Conservation (phyloP, 106 monocot genomes). For the Triglochin maritima region DNA sequence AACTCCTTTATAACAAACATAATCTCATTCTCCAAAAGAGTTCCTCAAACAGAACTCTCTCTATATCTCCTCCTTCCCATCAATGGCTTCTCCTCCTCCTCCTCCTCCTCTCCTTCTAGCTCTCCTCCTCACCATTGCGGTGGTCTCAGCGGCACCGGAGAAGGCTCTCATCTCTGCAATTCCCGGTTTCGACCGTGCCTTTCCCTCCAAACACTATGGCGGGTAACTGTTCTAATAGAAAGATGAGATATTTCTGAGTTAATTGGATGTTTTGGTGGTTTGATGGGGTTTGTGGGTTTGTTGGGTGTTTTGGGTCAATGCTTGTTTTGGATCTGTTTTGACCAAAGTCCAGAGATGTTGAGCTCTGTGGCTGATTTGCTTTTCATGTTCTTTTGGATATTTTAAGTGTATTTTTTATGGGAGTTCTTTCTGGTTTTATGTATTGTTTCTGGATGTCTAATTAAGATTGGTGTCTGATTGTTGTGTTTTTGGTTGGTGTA, state of each 20-base stretch:
- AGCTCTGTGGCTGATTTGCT: too few relatives aligned
- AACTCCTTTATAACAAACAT: too few relatives aligned
- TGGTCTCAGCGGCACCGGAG: conserved; percentile 33
- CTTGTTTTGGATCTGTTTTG: too few relatives aligned
- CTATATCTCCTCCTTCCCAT: conserved; percentile 1
- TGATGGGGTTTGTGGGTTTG: neutral
- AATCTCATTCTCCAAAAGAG: too few relatives aligned
- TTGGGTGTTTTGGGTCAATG: neutral
- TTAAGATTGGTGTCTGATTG: too few relatives aligned
- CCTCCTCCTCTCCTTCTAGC: neutral
- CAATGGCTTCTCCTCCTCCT: neutral
- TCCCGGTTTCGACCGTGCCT: conserved; percentile 56
- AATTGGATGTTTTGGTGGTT: neutral
- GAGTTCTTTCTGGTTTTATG: too few relatives aligned
- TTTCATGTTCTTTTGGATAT: too few relatives aligned
- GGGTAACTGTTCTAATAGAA: conserved; percentile 32
- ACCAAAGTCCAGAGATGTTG: too few relatives aligned
- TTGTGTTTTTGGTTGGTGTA: too few relatives aligned
- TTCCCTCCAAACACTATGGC: conserved; percentile 80
- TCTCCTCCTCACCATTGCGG: neutral
- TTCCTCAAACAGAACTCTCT: neutral
- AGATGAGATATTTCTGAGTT: too few relatives aligned
- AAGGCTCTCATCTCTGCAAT: conserved; percentile 38
- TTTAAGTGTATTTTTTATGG: too few relatives aligned
- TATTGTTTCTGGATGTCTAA: too few relatives aligned